Evolutionary conservation across 495 filamentous ascomycete species (phyloP).

Genomic region (Beverwykella pulmonaria): DNA sequence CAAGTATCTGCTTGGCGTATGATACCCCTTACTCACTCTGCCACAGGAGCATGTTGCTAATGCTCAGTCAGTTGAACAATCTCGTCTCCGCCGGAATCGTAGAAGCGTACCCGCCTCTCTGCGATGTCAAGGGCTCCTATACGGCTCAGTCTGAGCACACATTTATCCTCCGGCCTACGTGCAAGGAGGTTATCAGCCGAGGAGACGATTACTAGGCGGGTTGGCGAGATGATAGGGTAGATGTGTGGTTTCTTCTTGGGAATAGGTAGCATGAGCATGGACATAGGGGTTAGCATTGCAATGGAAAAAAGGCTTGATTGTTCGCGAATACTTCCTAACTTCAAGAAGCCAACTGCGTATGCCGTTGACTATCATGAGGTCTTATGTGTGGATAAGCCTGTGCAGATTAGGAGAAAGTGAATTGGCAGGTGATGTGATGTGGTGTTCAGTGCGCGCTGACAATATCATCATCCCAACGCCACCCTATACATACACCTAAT

Average conservation of each 20-base stretch:
- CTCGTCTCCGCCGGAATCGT: constrained; percentile 82
- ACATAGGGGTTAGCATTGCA: neutral
- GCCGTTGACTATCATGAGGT: too few relatives aligned
- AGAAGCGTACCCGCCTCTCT: constrained; percentile 84
- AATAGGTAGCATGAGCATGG: neutral
- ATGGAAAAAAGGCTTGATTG: too few relatives aligned
- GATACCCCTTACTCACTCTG: constrained; percentile 22
- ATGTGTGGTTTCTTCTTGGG: neutral
- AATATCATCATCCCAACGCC: too few relatives aligned
- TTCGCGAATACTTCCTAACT: too few relatives aligned
- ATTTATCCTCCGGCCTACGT: constrained; percentile 9
- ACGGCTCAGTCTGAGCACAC: constrained; percentile 90
- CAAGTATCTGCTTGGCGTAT: constrained; percentile 62
- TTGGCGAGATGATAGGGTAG: neutral
- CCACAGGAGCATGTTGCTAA: constrained; percentile 26
- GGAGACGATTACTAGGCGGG: constrained; percentile 7
- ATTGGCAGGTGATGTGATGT: too few relatives aligned
- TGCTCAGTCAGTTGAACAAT: constrained; percentile 74
- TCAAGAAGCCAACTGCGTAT: too few relatives aligned
- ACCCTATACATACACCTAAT: too few relatives aligned
- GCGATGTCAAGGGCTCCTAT: constrained; percentile 92
- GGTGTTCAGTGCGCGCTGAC: too few relatives aligned
- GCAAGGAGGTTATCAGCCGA: constrained; percentile 13
- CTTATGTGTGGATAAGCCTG: too few relatives aligned
- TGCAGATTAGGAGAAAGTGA: too few relatives aligned